Base-by-base conservation (phyloP, 2,329 filamentous ascomycete genomes). In the Tetracladium maxilliforme region DNA sequence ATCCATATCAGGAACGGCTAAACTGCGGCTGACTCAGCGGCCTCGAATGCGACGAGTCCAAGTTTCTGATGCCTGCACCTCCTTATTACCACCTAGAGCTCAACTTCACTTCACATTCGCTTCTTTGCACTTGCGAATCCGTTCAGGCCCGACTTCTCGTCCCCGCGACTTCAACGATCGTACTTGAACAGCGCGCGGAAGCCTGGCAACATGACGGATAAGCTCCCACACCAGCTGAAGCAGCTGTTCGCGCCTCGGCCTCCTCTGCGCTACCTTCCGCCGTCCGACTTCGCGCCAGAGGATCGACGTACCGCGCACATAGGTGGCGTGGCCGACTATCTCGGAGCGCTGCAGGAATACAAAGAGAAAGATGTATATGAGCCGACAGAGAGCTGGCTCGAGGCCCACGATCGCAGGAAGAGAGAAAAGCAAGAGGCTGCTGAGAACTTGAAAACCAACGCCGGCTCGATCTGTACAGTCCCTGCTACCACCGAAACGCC, bases 241-340 rank as follows among this genome's bases (percentile, higher is more conserved):
- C 80, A 81, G 54, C 81, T 95, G 39, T 98, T 98, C 59, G 81
- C 87, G 55, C 82, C 90, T 47, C 81, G 90, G 31, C 90, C 90
- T 40, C 79, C 87, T 31, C 60, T 95, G 47, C 79, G 84, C 52
- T 95, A 82, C 66, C 72, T 93, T 32, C 77, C 79, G 32, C 81
- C 84, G 6, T 63, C 67, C 40, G 87, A 95, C 53, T 64, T 80
- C 48, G 70, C 86, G 33, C 78, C 86, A 8, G 82, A 90, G 52
- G 70, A 86, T 37, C 77, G 82, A 41, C 73, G 65, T 47, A 92
- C 82, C 11, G 69, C 74, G 32, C 57, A 66, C 27, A 70, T 94
- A 35, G 59, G 61, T 13, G 82, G 83, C 26, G 49, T 95, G 30
- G 82, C 73, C 13, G 64, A 71, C 24, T 94, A 70, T 43, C 60